Conservation (phyloP, 2,329 filamentous ascomycete genomes). For the Chrysoporthe cubensis region DNA sequence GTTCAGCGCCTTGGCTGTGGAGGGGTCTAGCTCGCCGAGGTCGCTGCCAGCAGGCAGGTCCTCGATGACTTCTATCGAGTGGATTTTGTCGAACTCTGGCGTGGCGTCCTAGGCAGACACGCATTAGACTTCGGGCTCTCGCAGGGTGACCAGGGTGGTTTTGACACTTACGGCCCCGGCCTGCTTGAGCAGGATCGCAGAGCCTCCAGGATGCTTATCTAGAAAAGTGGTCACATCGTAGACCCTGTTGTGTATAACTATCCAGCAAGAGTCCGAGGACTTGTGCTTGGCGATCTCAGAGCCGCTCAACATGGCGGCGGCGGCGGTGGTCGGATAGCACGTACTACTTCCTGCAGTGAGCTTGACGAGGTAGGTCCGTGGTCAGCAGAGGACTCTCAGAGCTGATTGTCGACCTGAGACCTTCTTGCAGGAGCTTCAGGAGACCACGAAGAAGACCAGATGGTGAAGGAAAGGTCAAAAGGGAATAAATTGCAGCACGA, state of each 20-base stretch:
- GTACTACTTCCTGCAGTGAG: no score
- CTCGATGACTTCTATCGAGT: conserved; percentile 36
- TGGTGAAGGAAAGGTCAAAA: no score
- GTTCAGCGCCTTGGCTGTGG: conserved; percentile 33
- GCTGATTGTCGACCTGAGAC: no score
- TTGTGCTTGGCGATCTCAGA: conserved; percentile 41
- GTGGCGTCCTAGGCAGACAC: conserved; percentile 36
- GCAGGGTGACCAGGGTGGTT: background rate
- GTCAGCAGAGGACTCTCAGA: no score
- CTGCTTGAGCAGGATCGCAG: conserved; percentile 36
- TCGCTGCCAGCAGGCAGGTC: conserved; percentile 38
- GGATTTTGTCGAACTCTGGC: conserved; percentile 38
- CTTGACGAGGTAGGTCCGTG: no score
- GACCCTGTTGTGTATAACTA: conserved; percentile 39
- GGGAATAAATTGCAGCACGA: no score
- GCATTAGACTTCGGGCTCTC: background rate
- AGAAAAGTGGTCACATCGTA: conserved; percentile 46
- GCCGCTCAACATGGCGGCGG: conserved; percentile 33
- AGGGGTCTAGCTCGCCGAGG: conserved; percentile 36
- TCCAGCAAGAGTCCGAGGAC: conserved; percentile 42
- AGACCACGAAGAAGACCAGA: no score
- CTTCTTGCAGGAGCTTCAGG: no score
- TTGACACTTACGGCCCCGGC: conserved; percentile 36
- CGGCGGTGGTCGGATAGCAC: background rate
- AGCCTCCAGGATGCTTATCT: conserved; percentile 38